Evolutionary conservation across 257 asterid species (phyloP), one percentile per base, ranked within the genome.

Genomic region (Paraleonurus japonicus): DNA sequence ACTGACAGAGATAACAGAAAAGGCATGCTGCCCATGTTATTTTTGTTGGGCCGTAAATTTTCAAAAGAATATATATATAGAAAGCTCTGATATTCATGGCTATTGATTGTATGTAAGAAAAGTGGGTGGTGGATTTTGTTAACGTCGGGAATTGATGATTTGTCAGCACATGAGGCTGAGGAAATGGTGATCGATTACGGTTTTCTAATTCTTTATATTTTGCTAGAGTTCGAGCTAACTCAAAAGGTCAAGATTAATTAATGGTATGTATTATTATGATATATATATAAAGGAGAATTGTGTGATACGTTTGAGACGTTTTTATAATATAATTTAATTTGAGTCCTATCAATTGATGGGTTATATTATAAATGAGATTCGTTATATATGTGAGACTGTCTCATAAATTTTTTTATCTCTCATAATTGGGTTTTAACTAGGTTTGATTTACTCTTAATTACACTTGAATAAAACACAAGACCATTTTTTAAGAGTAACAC

Each of bases 11-110:
- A 65, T 23, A 59, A 58, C 71, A 72, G 75, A 77, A 50, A 58
- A 23, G 57, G 71, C 51, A 59, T 66, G 78, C 58, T 75, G 72
- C 43, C 74, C 83, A 75, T 50, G 83, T 75, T 75, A 75, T 71
- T 75, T 59, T 30, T 70, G 83, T 79, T 79, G 77, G 70, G 20
- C 53, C 48, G 32, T 67, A 77, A 66, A 27, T 77, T 72, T 63
- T 60, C 19, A 58, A 55, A 57, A 26, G 12, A n/a, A 27, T 33
- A 58, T 19, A 12, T 43, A n/a, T n/a, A 47, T n/a, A n/a, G 51
- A 63, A 63, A 76, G 83, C 80, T 75, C 83, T 48, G 83, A 79
- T 58, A 57, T 65, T 65, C 59, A 74, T 79, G 78, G 24, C 26
- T 45, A 57, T 64, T 76, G 17, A 75, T 65, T 75, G 17, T 27